Evolutionary conservation across 2,329 filamentous ascomycete species (phyloP), one percentile per base, ranked within the genome.

Genomic region (Beauveria australis): DNA sequence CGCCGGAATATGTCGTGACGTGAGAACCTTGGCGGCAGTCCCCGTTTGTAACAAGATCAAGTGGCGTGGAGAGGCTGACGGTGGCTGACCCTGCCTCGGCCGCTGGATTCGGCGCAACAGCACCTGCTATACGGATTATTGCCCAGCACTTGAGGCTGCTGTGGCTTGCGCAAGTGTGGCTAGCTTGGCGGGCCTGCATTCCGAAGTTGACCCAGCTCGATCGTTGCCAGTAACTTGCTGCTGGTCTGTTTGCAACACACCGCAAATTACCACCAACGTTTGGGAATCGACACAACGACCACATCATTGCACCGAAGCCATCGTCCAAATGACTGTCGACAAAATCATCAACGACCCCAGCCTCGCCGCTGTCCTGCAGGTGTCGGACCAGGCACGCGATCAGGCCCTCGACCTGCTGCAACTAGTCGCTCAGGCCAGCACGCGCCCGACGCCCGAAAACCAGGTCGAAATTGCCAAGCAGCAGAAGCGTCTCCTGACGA

Each of bases 401-500:
- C 88, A 92, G 73, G 89, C 89, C 60, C 79, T 89, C 64, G 77
- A 78, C 28, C 80, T 92, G 61, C 78, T 91, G 63, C 79, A 81
- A 64, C 74, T 81, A 59, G 73, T 82, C 62, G 72, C 78, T 48
- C 77, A 79, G 49, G 73, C 79, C 53, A 73, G 79, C 51, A 70
- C 72, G 53, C 72, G 78, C 41, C 68, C 76, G 24, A 74, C 78
- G 8, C 71, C 76, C 24, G 77, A 82, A 40, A 77, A 78, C 47
- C 80, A 82, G 66, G 74, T 83, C 30, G 82, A 85, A 61, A 79
- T 90, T 33, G 87, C 87, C 8, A 88, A 86, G 69, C 85, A 90
- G 70, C 91, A 95, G 72, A 95, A 94, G 71, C 78, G 86, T 1
- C 83, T 97, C 3, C 85, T 89, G 66, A 87, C 91, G 60, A 87